Evolutionary conservation across 106 monocot genomes (phyloP), one percentile per base, ranked within the genome.

Genomic region (Dendrobium officinale): DNA sequence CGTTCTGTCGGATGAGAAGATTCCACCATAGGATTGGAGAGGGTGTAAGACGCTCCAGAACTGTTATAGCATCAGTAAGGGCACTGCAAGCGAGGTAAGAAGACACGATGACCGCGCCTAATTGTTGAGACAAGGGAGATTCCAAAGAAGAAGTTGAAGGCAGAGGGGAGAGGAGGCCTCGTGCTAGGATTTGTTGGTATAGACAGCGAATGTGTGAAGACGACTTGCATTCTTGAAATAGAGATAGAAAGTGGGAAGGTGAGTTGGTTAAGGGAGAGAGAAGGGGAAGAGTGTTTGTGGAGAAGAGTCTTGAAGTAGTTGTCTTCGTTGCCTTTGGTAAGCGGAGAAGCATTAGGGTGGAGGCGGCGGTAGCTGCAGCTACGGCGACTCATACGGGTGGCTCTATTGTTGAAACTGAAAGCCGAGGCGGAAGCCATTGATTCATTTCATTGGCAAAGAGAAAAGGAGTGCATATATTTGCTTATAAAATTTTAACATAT

Each of bases 21-120:
- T 96, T 96, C 96, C 96, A 96, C 49, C 80, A 87, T 7, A 79
- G 84, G 11, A 87, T 81, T 3, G 93, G 91, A 0, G 81, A 77
- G 1, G 93, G 84, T 4, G 55, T 72, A 47, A 88, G 82, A n/a
- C 49, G 61, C 79, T 91, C 89, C 75, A 93, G 77, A 31, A 91
- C 78, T 3, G 72, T 59, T 10, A 80, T 74, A 20, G 93, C 92
- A 43, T 89, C 86, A 41, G 43, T 6, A 2, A 78, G 78, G 44
- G 89, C 83, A 37, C 83, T 82, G 59, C 74, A 81, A 41, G 86
- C 77, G 37, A 89, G 73, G 76, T 94, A 94, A 9, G 89, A 76
- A 9, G 81, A 80, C 72, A 80, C 79, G 17, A 91, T 80, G 43
- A 73, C 26, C 22, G 56, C 77, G 42, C 86, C 84, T 40, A 49